Percentiles rank a stretch among this genome's conserved stretches.
phyloP scores from a whole-genome alignment of 305 asterid species.

The Euphrasia arctica region DNA sequence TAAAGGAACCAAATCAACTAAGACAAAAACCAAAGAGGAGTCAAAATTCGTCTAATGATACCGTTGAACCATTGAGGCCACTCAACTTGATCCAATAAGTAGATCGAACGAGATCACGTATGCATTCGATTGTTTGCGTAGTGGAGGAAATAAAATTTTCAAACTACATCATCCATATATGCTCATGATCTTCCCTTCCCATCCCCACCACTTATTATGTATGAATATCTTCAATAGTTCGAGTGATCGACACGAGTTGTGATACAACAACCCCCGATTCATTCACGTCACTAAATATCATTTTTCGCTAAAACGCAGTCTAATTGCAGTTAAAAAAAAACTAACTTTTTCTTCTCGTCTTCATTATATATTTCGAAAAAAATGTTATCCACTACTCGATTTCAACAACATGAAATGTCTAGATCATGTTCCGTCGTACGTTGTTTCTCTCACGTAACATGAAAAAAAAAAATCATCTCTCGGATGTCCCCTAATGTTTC shows the following conservation, averaged over 20 bases:
- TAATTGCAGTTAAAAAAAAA: neutral
- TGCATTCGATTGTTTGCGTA: slow-evolving; percentile 30
- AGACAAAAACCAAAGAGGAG: slow-evolving; percentile 57
- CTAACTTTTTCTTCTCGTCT: no score
- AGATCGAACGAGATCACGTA: slow-evolving; percentile 29
- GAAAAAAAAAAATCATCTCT: neutral
- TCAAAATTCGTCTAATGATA: slow-evolving; percentile 46
- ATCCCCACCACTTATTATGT: slow-evolving; percentile 39
- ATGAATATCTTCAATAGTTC: slow-evolving; percentile 1
- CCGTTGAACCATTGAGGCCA: slow-evolving; percentile 45
- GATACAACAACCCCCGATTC: neutral
- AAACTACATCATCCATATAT: slow-evolving; percentile 40
- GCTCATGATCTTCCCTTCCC: slow-evolving; percentile 28
- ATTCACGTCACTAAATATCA: slow-evolving; percentile 28
- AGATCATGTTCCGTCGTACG: slow-evolving; percentile 21
- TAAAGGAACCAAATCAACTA: slow-evolving; percentile 31
- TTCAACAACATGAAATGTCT: neutral
- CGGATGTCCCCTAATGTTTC: slow-evolving; percentile 9
- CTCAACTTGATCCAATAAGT: slow-evolving; percentile 33
- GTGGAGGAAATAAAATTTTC: slow-evolving; percentile 45
- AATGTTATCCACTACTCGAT: slow-evolving; percentile 28
- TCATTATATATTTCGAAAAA: slow-evolving; percentile 6
- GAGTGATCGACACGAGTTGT: neutral
- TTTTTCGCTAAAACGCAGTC: neutral
- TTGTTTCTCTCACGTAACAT: neutral